Conservation (phyloP, 495 filamentous ascomycete species). For the Podospora pseudocomata region DNA sequence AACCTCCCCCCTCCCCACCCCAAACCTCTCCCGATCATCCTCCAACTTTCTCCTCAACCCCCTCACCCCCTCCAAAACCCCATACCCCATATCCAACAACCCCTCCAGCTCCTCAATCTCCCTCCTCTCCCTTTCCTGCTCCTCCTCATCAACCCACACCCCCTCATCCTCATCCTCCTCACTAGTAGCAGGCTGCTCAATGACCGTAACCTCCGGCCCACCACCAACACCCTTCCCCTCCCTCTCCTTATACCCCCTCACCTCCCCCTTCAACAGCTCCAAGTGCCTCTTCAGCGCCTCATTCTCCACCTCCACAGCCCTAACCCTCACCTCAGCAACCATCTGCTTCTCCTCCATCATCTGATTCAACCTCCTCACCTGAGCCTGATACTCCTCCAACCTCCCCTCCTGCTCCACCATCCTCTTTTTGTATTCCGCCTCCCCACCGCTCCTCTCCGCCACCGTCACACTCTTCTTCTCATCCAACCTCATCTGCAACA, state of each 20-base stretch:
- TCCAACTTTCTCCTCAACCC: background rate
- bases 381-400: constrained; percentile 87
- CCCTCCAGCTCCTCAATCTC: constrained; percentile 24
- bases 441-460: constrained; percentile 59
- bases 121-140: constrained; percentile 24
- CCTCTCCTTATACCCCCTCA: constrained; percentile 75
- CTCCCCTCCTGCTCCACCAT: constrained; percentile 62
- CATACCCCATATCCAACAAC: constrained; percentile 27
- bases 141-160: constrained; percentile 17
- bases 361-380: constrained; percentile 80
- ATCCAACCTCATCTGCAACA: constrained; percentile 69
- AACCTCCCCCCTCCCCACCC: constrained; percentile 26
- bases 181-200: constrained; percentile 22
- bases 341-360: constrained; percentile 89
- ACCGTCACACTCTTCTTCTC: constrained; percentile 48
- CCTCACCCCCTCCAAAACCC: background rate
- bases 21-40: constrained; percentile 44
- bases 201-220: constrained; percentile 34
- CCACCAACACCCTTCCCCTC: constrained; percentile 26
- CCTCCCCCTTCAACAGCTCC: constrained; percentile 75
- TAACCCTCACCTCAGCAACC: constrained; percentile 87
- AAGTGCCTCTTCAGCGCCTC: constrained; percentile 83
- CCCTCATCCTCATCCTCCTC: constrained; percentile 30
- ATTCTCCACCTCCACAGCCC: constrained; percentile 79
- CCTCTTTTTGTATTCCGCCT: constrained; percentile 87